phyloP scores from a whole-genome alignment of 2,329 filamentous ascomycete genomes.

The Stemphylium beticola region DNA sequence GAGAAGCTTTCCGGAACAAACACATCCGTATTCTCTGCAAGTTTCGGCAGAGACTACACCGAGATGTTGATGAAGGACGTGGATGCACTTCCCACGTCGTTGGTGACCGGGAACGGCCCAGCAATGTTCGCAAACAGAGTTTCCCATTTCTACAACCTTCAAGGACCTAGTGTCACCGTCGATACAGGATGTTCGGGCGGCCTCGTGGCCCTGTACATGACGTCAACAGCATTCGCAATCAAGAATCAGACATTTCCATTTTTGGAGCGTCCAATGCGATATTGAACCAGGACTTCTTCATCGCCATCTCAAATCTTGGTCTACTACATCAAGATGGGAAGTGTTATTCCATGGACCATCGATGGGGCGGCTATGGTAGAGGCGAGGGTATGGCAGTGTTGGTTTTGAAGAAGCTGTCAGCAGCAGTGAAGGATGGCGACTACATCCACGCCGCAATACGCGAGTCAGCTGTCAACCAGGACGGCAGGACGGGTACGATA shows the following conservation, averaged over 20 bases:
- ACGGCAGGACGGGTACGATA: background rate
- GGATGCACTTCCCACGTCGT: background rate
- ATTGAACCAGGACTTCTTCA: slow-evolving; percentile 2
- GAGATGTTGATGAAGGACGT: background rate
- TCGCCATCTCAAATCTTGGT: background rate
- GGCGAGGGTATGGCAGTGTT: background rate
- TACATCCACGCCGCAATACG: slow-evolving; percentile 2
- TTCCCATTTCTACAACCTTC: slow-evolving; percentile 3
- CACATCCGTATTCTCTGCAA: slow-evolving; percentile 1
- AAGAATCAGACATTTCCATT: background rate
- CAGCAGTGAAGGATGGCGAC: background rate
- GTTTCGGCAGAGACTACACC: background rate
- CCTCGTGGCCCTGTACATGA: background rate
- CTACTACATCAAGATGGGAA: background rate
- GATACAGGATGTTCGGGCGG: slow-evolving; percentile 4
- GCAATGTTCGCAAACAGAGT: slow-evolving; percentile 2
- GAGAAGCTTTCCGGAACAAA: slow-evolving; percentile 4
- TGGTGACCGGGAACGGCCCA: slow-evolving; percentile 1
- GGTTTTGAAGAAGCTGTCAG: background rate
- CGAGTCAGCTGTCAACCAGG: slow-evolving; percentile 1
- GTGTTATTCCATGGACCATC: slow-evolving; percentile 1
- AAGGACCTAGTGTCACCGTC: background rate
- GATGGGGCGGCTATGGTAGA: background rate
- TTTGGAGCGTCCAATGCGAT: background rate
- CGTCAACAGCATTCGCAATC: background rate